Evolutionary conservation across 2,329 filamentous ascomycete genomes (phyloP).

Genomic region (Elsinoe necatrix): DNA sequence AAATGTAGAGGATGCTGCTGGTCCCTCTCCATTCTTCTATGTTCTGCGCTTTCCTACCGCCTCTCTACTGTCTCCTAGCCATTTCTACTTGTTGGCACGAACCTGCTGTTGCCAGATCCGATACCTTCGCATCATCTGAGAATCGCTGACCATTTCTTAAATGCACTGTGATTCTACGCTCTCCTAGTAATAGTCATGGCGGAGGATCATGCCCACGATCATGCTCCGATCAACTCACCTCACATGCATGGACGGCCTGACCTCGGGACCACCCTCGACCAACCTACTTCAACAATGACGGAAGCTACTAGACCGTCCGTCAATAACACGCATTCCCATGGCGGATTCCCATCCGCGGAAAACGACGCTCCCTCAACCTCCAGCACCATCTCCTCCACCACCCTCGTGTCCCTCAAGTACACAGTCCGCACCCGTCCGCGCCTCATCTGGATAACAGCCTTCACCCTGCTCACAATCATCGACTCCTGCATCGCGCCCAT

Average conservation of each 20-base stretch:
- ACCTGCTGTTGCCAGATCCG: background rate
- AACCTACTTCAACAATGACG: background rate
- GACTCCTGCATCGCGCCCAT: constrained; percentile 53
- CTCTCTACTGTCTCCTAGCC: background rate
- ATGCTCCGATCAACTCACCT: background rate
- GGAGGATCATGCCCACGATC: background rate
- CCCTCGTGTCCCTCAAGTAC: constrained; percentile 46
- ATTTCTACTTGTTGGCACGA: background rate
- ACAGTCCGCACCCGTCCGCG: constrained; percentile 46
- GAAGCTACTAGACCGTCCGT: too few relatives aligned
- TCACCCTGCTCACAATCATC: constrained; percentile 52
- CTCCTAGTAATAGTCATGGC: background rate
- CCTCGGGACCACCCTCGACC: background rate
- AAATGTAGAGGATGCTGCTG: background rate
- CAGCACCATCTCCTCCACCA: background rate
- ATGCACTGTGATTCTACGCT: background rate
- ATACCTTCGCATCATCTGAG: background rate
- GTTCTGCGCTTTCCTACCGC: background rate
- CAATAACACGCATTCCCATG: too few relatives aligned
- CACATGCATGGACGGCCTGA: background rate
- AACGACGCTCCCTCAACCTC: background rate
- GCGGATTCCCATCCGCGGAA: too few relatives aligned
- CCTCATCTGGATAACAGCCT: constrained; percentile 42
- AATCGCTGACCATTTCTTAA: background rate
- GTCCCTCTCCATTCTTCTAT: background rate